Percentiles rank a stretch among this genome's conserved stretches.
Evolutionary conservation across 371 early-diverging fungal genomes (phyloP).

Genomic region (Quaeritorhiza haematococci): DNA sequence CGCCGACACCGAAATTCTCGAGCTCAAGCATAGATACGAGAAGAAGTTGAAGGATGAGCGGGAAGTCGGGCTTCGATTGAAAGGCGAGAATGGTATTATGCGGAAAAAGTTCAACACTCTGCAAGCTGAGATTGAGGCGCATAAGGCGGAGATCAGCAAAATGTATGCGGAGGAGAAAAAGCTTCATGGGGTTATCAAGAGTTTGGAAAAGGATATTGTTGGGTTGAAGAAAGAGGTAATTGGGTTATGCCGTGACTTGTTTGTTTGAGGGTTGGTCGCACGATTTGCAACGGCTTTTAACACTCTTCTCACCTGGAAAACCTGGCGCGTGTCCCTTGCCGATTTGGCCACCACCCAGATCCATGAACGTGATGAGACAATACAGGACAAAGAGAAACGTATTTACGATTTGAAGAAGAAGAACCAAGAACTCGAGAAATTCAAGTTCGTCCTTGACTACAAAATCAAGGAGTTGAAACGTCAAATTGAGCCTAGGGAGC

Average conservation of each 20-base stretch:
- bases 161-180: constrained; percentile 52
- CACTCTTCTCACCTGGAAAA: background rate
- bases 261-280: background rate
- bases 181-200: constrained; percentile 48
- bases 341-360: constrained; percentile 25
- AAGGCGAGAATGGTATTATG: constrained; percentile 57
- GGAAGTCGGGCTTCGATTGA: constrained; percentile 41
- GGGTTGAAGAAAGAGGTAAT: constrained; percentile 50
- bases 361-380: constrained; percentile 52
- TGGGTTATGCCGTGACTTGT: background rate
- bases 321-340: too few relatives aligned
- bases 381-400: constrained; percentile 54
- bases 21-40: constrained; percentile 44
- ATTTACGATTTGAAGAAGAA: constrained; percentile 55
- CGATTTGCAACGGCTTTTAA: background rate
- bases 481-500: constrained; percentile 55
- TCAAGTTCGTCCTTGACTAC: constrained; percentile 59
- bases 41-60: constrained; percentile 48
- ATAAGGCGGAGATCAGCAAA: constrained; percentile 49
- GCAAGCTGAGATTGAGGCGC: constrained; percentile 51
- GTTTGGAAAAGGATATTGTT: constrained; percentile 51
- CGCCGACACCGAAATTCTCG: constrained; percentile 46
- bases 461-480: constrained; percentile 52
- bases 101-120: constrained; percentile 52
- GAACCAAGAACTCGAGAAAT: constrained; percentile 59